phyloP scores from a whole-genome alignment of 306 rosid genomes.

The Prunus mume region DNA sequence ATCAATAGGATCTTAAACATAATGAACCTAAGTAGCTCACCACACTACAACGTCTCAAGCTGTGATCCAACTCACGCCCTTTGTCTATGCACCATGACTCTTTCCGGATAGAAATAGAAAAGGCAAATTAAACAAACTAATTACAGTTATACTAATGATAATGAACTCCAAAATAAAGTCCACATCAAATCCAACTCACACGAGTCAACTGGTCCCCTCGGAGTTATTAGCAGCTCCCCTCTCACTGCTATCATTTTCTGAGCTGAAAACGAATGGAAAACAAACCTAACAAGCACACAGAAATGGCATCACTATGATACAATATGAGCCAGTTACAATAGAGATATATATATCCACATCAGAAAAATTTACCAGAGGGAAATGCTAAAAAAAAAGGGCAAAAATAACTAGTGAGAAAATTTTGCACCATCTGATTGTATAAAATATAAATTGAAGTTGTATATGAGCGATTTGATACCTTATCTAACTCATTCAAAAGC shows the following conservation, averaged over 20 bases:
- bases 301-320: not conserved
- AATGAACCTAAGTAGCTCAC: not conserved
- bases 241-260: conserved; percentile 32
- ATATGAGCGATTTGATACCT: too few species aligned
- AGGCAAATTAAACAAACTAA: too few species aligned
- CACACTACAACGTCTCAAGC: not conserved
- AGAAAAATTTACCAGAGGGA: conserved; percentile 54
- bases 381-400: conserved; percentile 37
- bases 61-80: not conserved
- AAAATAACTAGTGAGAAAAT: conserved; percentile 13
- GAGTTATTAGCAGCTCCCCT: conserved; percentile 30
- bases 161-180: conserved; percentile 6
- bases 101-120: not conserved
- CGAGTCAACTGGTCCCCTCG: conserved; percentile 49
- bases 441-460: too few species aligned
- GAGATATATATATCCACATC: conserved; percentile 20
- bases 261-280: conserved; percentile 50
- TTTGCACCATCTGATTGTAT: not conserved
- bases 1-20: not conserved
- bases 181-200: conserved; percentile 52
- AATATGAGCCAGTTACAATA: not conserved
- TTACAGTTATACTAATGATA: not conserved
- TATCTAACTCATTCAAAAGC: too few species aligned
- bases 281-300: conserved; percentile 50
- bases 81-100: not conserved